Evolutionary conservation across 768 basidiomycete species (phyloP), one percentile per base, ranked within the genome.

Genomic region (Phaeotremella skinneri): DNA sequence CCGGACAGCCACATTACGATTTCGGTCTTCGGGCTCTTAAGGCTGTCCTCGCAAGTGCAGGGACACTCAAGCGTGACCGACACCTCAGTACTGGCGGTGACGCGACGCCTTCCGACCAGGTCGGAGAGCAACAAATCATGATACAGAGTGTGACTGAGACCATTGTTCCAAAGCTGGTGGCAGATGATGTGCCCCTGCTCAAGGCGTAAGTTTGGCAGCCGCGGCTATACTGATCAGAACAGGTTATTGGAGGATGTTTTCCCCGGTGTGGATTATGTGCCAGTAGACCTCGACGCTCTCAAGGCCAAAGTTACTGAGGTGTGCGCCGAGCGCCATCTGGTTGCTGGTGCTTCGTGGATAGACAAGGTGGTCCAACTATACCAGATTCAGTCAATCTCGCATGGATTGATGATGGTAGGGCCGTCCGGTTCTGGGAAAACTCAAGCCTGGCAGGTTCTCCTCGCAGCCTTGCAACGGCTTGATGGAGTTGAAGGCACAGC

Each of bases 381-480:
- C 77, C 96, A 98, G 76, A 98, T 99, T 59, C 96, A 99, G 79
- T 97, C 92, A 80, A 99, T 98, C 63, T 94, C 98, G 68, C 96
- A 99, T 77, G 96, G 96, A 78, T 81, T 99, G 41, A 98, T 99
- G 96, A 96, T 99, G 91, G 96, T 99, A 27, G 94, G 96, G 0
- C 87, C 96, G 0, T 97, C 96, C 11, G 96, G 94, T 26, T 91
- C 84, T 49, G 96, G 96, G 29, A 99, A 99, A 79, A 94, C 89
- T 1, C 89, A 92, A 64, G 93, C 96, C 0, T 98, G 96, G 96
- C 88, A 88, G 69, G 90, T 97, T 42, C 82, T 99, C 2, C 82
- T 99, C 26, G 84, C 86, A 6, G 94, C 96, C 0, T 81, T 98
- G 50, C 90, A 96, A 75, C 83, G 90, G 13, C 80, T 97, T 26